Conservation (phyloP, 2,329 filamentous ascomycete species). For the Dichotomopilus funicola region DNA sequence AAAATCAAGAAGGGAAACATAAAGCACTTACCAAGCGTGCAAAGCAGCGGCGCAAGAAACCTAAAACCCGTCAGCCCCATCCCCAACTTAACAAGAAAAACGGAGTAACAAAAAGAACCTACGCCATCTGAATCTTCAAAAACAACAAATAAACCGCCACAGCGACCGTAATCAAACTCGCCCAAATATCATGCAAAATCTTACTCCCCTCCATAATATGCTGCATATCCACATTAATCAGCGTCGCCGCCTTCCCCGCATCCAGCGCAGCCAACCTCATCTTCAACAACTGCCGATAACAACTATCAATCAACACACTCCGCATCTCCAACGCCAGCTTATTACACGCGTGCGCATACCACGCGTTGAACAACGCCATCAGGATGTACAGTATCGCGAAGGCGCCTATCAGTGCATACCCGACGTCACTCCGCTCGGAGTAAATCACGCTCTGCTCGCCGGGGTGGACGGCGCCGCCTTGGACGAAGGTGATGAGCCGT, state of each 20-base stretch:
- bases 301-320: conserved; percentile 7
- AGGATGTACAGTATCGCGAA: conserved; percentile 7
- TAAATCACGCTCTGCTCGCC: neutral
- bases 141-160: conserved; percentile 9
- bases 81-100: neutral
- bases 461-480: neutral
- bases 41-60: conserved; percentile 9
- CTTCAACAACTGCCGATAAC: conserved; percentile 9
- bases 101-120: neutral
- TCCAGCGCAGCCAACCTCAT: conserved; percentile 6
- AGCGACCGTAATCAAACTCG: conserved; percentile 7
- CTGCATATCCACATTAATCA: conserved; percentile 13
- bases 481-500: conserved; percentile 11
- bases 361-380: conserved; percentile 9
- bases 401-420: conserved; percentile 8
- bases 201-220: conserved; percentile 11
- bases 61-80: neutral
- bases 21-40: conserved; percentile 3
- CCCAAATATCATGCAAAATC: conserved; percentile 13
- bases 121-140: conserved; percentile 11
- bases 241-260: conserved; percentile 7
- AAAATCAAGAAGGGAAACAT: neutral
- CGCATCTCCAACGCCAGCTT: conserved; percentile 10
- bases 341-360: conserved; percentile 11
- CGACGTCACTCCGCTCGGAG: conserved; percentile 4